phyloP scores from a whole-genome alignment of 139 green algal genomes.

The Spirogloea muscicola region DNA sequence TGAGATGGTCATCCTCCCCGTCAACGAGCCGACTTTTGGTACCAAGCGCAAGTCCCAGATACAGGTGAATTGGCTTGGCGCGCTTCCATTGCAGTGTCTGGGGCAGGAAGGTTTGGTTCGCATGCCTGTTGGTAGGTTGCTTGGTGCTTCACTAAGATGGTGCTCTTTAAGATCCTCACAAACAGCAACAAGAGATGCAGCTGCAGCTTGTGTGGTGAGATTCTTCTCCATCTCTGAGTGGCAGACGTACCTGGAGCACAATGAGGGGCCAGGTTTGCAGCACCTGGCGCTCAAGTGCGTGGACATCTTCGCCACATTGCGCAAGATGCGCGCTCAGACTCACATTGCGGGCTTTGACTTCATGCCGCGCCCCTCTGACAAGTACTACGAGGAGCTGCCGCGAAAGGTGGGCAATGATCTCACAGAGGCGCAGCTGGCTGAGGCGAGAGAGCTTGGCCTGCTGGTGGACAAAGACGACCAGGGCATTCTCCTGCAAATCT shows the following conservation, averaged over 20 bases:
- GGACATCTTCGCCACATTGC: slow-evolving; percentile 88
- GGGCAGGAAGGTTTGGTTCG: too few relatives aligned
- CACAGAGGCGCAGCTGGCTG: slow-evolving; percentile 46
- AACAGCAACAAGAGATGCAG: too few relatives aligned
- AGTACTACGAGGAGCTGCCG: slow-evolving; percentile 75
- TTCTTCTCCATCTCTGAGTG: too few relatives aligned
- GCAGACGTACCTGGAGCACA: slow-evolving; percentile 98
- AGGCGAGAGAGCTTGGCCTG: slow-evolving; percentile 86
- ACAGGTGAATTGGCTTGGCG: too few relatives aligned
- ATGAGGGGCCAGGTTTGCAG: slow-evolving; percentile 92
- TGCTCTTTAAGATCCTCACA: too few relatives aligned
- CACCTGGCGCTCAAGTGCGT: slow-evolving; percentile 94
- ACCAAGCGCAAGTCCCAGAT: slow-evolving; percentile 38
- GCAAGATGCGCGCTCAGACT: slow-evolving; percentile 61
- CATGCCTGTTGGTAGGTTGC: too few relatives aligned
- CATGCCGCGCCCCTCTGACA: slow-evolving; percentile 71
- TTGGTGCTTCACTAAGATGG: too few relatives aligned
- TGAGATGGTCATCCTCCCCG: slow-evolving; percentile 88
- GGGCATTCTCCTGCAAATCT: slow-evolving; percentile 87
- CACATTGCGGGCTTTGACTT: slow-evolving; percentile 74
- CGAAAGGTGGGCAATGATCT: slow-evolving; percentile 44
- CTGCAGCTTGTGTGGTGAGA: too few relatives aligned
- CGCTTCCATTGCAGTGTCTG: too few relatives aligned
- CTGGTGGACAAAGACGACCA: slow-evolving; percentile 96
- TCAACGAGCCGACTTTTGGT: slow-evolving; percentile 62